Percentiles rank a stretch among this genome's conserved stretches.
phyloP scores from a whole-genome alignment of 2,329 filamentous ascomycete genomes.

The Xylariaceae sp. region DNA sequence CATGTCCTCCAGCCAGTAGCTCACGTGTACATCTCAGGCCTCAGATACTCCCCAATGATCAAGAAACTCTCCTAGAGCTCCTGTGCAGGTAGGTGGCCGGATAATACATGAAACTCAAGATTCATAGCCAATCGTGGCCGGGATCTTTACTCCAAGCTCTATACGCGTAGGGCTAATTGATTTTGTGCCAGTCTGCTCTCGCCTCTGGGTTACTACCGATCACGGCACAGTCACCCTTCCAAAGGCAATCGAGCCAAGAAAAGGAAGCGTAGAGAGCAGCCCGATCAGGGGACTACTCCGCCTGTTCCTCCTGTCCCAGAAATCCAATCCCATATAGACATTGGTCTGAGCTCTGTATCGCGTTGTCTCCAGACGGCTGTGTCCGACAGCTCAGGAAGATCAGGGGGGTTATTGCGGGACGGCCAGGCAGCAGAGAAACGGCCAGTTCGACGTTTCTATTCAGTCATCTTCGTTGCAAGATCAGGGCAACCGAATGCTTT shows the following conservation, averaged over 20 bases:
- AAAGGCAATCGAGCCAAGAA: constrained; percentile 56
- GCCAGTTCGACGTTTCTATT: constrained; percentile 34
- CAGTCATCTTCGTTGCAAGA: constrained; percentile 53
- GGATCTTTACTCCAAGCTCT: not conserved
- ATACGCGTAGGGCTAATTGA: constrained; percentile 12
- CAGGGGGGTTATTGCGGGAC: not conserved
- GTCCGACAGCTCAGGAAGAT: constrained; percentile 2
- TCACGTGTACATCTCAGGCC: constrained; percentile 46
- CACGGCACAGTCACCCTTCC: constrained; percentile 48
- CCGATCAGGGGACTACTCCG: constrained; percentile 13
- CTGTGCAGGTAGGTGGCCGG: constrained; percentile 54
- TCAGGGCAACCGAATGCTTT: constrained; percentile 54
- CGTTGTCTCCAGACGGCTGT: constrained; percentile 48
- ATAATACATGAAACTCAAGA: not conserved
- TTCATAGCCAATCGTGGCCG: not conserved
- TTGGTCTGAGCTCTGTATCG: constrained; percentile 61
- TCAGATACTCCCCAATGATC: constrained; percentile 49
- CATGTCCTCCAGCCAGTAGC: not conserved
- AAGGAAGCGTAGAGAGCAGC: constrained; percentile 39
- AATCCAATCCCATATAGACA: constrained; percentile 51
- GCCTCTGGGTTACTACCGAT: constrained; percentile 59
- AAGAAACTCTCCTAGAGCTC: constrained; percentile 60
- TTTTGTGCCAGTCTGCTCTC: constrained; percentile 47
- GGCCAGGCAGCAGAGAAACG: not conserved
- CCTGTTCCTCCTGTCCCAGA: constrained; percentile 41